Evolutionary conservation across 345 rosid species (phyloP).

Genomic region (Acer yangbiense): DNA sequence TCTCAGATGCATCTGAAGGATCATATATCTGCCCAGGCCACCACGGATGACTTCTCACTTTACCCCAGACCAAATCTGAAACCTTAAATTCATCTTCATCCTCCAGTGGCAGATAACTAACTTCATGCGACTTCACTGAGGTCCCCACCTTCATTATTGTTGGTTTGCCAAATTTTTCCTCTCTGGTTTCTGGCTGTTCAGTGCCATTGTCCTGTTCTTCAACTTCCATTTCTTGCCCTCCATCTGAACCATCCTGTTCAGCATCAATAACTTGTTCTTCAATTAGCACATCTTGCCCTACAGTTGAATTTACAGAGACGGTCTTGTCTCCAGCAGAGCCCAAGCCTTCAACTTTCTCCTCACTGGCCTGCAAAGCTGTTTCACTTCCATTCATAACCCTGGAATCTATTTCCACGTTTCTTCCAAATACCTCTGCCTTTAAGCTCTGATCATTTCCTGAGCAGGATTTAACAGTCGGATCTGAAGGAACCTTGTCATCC

Average conservation of each 20-base stretch:
- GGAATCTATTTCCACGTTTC: neutral
- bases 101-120: conserved; percentile 41
- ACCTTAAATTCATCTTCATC: conserved; percentile 50
- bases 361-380: conserved; percentile 9
- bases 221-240: conserved; percentile 40
- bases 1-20: conserved; percentile 67
- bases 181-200: conserved; percentile 26
- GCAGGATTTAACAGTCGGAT: neutral
- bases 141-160: conserved; percentile 21
- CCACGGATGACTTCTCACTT: conserved; percentile 82
- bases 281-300: conserved; percentile 22
- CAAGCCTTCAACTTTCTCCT: conserved; percentile 7
- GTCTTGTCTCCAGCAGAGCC: conserved; percentile 1
- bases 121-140: conserved; percentile 35
- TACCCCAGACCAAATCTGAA: conserved; percentile 77
- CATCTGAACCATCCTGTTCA: conserved; percentile 33
- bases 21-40: conserved; percentile 87
- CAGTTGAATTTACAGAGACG: conserved; percentile 12
- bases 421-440: conserved; percentile 9
- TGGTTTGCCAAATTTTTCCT: conserved; percentile 27
- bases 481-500: conserved; percentile 9
- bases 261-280: conserved; percentile 32
- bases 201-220: conserved; percentile 37
- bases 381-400: conserved; percentile 12
- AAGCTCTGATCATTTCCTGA: conserved; percentile 13